Conservation (phyloP, 768 basidiomycete genomes). For the Macrolepiota fuliginosa region DNA sequence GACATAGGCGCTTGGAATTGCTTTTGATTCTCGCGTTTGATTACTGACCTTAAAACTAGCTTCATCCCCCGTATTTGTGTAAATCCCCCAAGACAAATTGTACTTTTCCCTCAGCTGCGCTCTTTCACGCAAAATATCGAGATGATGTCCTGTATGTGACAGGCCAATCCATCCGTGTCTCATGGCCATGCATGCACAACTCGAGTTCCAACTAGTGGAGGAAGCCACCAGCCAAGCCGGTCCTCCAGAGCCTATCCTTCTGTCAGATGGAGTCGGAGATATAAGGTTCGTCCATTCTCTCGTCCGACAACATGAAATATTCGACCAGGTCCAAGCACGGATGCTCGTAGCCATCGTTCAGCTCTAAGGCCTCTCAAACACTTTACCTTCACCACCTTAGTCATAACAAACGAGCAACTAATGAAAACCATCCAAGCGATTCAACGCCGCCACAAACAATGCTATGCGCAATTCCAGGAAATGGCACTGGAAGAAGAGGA, state of each 20-base stretch:
- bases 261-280: constrained; percentile 45
- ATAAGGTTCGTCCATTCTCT: constrained; percentile 40
- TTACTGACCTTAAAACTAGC: no score
- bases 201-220: constrained; percentile 70
- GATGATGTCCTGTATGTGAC: constrained; percentile 70
- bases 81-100: no score
- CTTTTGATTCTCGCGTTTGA: no score
- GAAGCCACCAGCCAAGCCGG: constrained; percentile 64
- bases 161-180: constrained; percentile 73
- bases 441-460: constrained; percentile 66
- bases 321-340: constrained; percentile 27
- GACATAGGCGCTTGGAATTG: no score
- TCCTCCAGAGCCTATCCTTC: constrained; percentile 50
- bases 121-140: no score
- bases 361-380: constrained; percentile 40
- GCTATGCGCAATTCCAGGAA: constrained; percentile 65
- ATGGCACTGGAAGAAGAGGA: constrained; percentile 64
- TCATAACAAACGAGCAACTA: constrained; percentile 27
- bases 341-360: constrained; percentile 35
- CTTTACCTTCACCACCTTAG: constrained; percentile 19
- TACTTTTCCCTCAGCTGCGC: no score
- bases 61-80: no score
- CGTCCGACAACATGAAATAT: background rate
- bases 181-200: constrained; percentile 57
- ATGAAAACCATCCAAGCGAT: constrained; percentile 60